phyloP scores from a whole-genome alignment of 2,329 filamentous ascomycete species.

The Didymella pinodella region DNA sequence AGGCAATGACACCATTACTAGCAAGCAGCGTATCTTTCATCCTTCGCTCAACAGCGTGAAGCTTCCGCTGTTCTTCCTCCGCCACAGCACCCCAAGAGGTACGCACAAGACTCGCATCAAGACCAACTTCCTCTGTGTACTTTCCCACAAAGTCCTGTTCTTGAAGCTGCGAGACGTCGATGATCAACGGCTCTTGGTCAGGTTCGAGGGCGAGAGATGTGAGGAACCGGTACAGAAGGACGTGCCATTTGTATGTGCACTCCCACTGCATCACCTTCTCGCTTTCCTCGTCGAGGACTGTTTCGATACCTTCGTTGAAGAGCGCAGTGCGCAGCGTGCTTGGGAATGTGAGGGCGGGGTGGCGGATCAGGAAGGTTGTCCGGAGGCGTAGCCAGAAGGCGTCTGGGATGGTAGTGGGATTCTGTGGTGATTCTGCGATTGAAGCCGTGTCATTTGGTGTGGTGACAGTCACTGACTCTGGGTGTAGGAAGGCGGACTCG shows the following conservation, averaged over 20 bases:
- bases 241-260: neutral
- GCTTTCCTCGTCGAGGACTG: neutral
- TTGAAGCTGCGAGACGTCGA: neutral
- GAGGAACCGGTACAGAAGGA: neutral
- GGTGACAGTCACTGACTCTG: neutral
- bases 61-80: neutral
- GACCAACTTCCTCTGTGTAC: neutral
- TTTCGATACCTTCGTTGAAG: neutral
- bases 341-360: neutral
- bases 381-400: neutral
- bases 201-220: neutral
- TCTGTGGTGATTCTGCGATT: neutral
- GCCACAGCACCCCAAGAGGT: neutral
- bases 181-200: neutral
- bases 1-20: constrained; percentile 26
- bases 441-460: neutral
- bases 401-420: neutral
- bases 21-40: constrained; percentile 34
- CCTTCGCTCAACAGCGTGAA: constrained; percentile 16
- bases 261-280: neutral
- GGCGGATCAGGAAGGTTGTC: neutral
- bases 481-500: constrained; percentile 28
- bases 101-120: neutral
- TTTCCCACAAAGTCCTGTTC: neutral
- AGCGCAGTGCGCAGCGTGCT: neutral